Conservation (phyloP, 2,329 filamentous ascomycete species). For the Monascus ruber region DNA sequence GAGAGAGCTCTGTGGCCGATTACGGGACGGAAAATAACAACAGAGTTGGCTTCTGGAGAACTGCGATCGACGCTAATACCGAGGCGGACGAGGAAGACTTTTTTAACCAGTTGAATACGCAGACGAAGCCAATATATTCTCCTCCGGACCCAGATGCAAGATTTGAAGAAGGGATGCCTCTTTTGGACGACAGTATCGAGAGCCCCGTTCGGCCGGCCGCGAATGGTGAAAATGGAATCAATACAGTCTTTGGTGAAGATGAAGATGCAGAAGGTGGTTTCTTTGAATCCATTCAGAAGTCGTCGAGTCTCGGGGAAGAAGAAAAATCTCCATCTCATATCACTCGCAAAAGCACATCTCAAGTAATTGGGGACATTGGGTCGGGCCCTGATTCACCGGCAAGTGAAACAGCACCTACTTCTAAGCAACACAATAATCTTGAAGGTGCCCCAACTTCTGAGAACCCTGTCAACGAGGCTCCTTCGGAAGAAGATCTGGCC, state of each 20-base stretch:
- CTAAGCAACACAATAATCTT: conserved; percentile 13
- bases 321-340: conserved; percentile 23
- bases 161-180: conserved; percentile 58
- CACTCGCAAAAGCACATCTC: conserved; percentile 59
- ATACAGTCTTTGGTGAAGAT: conserved; percentile 28
- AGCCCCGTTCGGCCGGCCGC: conserved; percentile 13
- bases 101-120: conserved; percentile 42
- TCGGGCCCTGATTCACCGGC: conserved; percentile 17
- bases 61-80: conserved; percentile 37
- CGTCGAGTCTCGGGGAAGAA: conserved; percentile 1
- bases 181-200: conserved; percentile 37
- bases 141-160: conserved; percentile 42
- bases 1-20: conserved; percentile 1
- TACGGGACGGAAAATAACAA: conserved; percentile 6
- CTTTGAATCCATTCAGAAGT: conserved; percentile 18
- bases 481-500: conserved; percentile 54
- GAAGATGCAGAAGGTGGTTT: conserved; percentile 26
- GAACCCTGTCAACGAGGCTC: conserved; percentile 9
- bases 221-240: conserved; percentile 14
- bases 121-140: conserved; percentile 27
- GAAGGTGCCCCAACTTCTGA: conserved; percentile 8
- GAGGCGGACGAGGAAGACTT: conserved; percentile 45
- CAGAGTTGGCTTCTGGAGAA: conserved; percentile 33
- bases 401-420: conserved; percentile 18
- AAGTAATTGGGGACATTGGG: conserved; percentile 48